phyloP scores from a whole-genome alignment of 1,284 basidiomycete genomes.

The Apiotrichum mycotoxinovorans region DNA sequence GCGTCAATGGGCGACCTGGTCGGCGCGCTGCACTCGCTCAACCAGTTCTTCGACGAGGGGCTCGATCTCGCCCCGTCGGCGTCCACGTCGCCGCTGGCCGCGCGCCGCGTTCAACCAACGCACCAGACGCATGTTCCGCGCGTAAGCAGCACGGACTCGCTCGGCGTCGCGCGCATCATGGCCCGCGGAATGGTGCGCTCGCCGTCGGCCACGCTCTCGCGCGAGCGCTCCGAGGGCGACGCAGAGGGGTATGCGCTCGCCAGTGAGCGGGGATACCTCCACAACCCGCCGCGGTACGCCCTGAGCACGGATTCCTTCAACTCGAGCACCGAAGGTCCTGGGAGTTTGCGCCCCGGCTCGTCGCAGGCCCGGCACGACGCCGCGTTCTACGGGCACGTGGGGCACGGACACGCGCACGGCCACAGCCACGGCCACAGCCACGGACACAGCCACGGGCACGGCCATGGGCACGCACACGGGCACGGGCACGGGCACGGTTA shows the following conservation, averaged over 20 bases:
- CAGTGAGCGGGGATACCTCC: neutral
- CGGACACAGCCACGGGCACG: neutral
- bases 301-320: constrained; percentile 1
- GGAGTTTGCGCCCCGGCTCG: neutral
- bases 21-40: constrained; percentile 78
- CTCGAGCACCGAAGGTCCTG: neutral
- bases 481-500: neutral
- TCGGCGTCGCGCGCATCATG: constrained; percentile 11
- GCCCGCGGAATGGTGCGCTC: constrained; percentile 11
- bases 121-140: constrained; percentile 6
- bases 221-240: neutral
- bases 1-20: constrained; percentile 73
- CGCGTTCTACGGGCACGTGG: neutral
- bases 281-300: constrained; percentile 2
- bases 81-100: constrained; percentile 11
- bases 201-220: constrained; percentile 2
- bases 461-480: neutral
- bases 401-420: neutral
- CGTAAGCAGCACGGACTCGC: constrained; percentile 8
- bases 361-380: neutral
- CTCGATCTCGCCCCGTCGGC: constrained; percentile 15
- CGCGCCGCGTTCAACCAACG: neutral
- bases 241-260: neutral
- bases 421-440: too few species aligned
- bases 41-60: constrained; percentile 73